Evolutionary conservation across 176 grass and related monocot genomes (phyloP).

Genomic region (Oropetium thomaeum): DNA sequence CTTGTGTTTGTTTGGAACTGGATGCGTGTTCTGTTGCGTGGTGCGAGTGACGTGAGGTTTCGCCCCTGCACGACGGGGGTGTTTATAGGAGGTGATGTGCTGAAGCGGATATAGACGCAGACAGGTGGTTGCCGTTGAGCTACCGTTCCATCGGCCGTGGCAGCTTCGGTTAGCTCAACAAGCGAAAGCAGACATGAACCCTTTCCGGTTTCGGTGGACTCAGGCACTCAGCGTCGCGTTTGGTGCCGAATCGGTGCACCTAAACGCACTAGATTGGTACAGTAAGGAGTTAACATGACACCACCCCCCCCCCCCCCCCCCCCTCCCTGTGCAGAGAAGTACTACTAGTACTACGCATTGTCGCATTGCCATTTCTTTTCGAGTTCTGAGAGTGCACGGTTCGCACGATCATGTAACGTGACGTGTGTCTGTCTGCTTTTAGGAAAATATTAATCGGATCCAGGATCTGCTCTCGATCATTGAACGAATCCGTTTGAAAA

Average conservation of each 20-base stretch:
- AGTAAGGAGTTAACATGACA: background rate
- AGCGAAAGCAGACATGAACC: background rate
- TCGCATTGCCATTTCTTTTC: too few species aligned
- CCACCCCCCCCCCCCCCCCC: background rate
- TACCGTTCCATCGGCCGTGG: constrained; percentile 9
- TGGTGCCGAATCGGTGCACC: constrained; percentile 32
- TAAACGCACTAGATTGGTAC: background rate
- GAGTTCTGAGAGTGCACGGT: too few species aligned
- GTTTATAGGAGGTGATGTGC: constrained; percentile 31
- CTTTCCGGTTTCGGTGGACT: background rate
- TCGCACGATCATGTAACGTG: too few species aligned
- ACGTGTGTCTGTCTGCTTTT: background rate
- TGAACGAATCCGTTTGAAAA: background rate
- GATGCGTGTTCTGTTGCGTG: background rate
- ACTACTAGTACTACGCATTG: too few species aligned
- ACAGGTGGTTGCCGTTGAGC: constrained; percentile 42
- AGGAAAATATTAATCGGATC: background rate
- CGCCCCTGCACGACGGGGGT: background rate
- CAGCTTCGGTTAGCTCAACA: constrained; percentile 44
- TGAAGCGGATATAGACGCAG: background rate
- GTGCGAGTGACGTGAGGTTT: constrained; percentile 11
- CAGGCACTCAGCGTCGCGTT: background rate
- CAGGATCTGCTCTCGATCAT: background rate
- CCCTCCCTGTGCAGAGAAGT: background rate
- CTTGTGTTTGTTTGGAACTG: background rate